phyloP scores from a whole-genome alignment of 2,329 filamentous ascomycete species.

The Claviceps pusilla region DNA sequence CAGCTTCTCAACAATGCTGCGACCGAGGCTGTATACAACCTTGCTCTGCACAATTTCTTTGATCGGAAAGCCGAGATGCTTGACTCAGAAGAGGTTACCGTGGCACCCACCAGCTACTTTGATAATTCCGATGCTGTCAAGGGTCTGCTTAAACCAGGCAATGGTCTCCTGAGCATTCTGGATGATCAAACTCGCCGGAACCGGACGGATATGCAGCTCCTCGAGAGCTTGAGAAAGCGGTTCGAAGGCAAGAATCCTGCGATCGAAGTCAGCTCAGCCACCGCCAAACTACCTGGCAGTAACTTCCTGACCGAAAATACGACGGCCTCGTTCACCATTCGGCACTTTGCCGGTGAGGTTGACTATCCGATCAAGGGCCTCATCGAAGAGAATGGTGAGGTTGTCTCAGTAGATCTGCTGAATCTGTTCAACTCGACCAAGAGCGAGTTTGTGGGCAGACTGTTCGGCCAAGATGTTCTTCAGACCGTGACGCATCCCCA shows the following conservation, averaged over 20 bases:
- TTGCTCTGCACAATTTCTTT: slow-evolving; percentile 90
- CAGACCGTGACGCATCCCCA: slow-evolving; percentile 88
- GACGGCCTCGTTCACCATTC: slow-evolving; percentile 71
- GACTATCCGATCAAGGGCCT: slow-evolving; percentile 81
- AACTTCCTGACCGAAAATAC: slow-evolving; percentile 79
- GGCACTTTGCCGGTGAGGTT: slow-evolving; percentile 91
- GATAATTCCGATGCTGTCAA: slow-evolving; percentile 93
- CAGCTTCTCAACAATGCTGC: slow-evolving; percentile 92
- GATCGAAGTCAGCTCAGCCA: slow-evolving; percentile 63
- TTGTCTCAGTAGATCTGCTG: slow-evolving; percentile 90
- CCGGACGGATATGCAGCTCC: slow-evolving; percentile 73
- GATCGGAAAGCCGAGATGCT: slow-evolving; percentile 85
- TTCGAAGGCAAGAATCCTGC: slow-evolving; percentile 91
- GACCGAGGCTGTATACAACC: slow-evolving; percentile 80
- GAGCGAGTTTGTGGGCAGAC: slow-evolving; percentile 72
- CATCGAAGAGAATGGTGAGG: slow-evolving; percentile 88
- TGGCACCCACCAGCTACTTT: slow-evolving; percentile 89
- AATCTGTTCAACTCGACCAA: slow-evolving; percentile 81
- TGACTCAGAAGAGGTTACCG: slow-evolving; percentile 82
- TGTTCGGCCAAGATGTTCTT: slow-evolving; percentile 92
- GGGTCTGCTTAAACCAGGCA: slow-evolving; percentile 79
- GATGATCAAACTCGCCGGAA: slow-evolving; percentile 90
- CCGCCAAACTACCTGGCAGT: slow-evolving; percentile 65
- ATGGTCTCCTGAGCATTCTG: slow-evolving; percentile 82
- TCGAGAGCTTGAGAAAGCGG: slow-evolving; percentile 80